Base-by-base conservation (phyloP, 2,329 filamentous ascomycete species). In the Neonectria magnoliae region DNA sequence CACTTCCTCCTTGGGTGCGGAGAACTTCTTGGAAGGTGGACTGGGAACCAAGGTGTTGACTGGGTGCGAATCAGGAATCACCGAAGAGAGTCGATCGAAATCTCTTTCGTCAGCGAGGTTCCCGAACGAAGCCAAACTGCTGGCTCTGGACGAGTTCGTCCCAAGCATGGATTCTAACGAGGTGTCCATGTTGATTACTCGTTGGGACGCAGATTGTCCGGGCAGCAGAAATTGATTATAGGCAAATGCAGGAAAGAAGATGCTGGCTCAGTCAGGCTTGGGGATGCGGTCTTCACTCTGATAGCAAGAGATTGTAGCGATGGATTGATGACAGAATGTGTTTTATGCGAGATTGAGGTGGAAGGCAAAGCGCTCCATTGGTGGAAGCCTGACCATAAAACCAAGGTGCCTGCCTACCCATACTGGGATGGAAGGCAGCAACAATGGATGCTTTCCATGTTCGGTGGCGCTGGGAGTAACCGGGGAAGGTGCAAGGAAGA, bases 1-100 rank as follows among this genome's bases (percentile, higher is more conserved):
- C n/a, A 75, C 44, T 4, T 73, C 69, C 5, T 71, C 69, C 42
- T 52, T 59, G 6, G 52, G 38, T 4, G 64, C 16, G n/a, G 62
- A 65, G 45, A 70, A 70, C 18, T 55, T 62, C 20, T 62, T 70
- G 14, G 58, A 22, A 31, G 16, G 42, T n/a, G 53, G 22, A 9
- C 60, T 64, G 20, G 25, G 27, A 25, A 22, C 31, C n/a, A 51
- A 42, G 4, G n/a, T 54, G 41, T 6, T 60, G 18, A 20, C 16
- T 16, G 47, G 14, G 45, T 68, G 63, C 1, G 70, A 66, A 13
- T 72, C 66, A 1, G 64, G 58, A 14, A 68, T 55, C 8, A 50
- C 25, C 5, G 67, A 65, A 4, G 29, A 38, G 2, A 70, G 56
- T 11, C 27, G 62, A 38, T 64, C 36, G 14, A 66, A 64, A 2